Evolutionary conservation across 2,329 filamentous ascomycete genomes (phyloP), one percentile per base, ranked within the genome.

Genomic region (Alternaria brassicae): DNA sequence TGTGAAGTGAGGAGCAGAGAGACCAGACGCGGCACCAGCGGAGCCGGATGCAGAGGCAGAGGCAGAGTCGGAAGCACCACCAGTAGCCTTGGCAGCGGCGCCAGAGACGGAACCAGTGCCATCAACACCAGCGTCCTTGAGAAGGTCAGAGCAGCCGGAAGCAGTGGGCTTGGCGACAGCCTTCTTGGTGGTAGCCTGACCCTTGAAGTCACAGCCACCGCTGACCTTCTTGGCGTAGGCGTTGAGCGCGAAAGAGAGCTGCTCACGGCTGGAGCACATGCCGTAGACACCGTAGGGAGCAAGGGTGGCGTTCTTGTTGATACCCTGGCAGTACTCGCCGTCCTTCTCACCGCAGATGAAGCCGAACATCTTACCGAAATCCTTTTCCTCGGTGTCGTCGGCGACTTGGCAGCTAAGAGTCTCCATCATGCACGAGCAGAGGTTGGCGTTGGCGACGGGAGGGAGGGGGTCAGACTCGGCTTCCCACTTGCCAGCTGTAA

Each of bases 361-460:
- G 75, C 83, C 83, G 79, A 98, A 98, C 68, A 95, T 85, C 15
- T 84, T 80, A 49, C 85, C 86, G 71, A 87, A 90, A 56, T 87
- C 80, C 53, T 88, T 82, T 49, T 81, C 76, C 64, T 84, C 81
- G 23, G 92, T 80, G 69, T 79, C 78, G 56, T 72, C 68, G 45
- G 83, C 78, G 61, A 92, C 87, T 27, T 85, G 84, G 81, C 95
- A 99, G 59, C 82, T 81, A 57, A 96, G 82, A 42, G 87, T 88
- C 65, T 86, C 82, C 77, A 86, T 85, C 91, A 97, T 97, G 86
- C 95, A 99, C 58, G 84, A 79, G 85, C 95, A 99, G 45, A 96
- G 88, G 42, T 87, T 74, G 44, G 86, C 74, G 81, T 98, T 92
- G 64, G 93, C 93, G 10, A 86, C 86, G 9, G 93, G 94, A 27